Conservation (phyloP, 2,329 filamentous ascomycete genomes). For the Botrytis medusae region DNA sequence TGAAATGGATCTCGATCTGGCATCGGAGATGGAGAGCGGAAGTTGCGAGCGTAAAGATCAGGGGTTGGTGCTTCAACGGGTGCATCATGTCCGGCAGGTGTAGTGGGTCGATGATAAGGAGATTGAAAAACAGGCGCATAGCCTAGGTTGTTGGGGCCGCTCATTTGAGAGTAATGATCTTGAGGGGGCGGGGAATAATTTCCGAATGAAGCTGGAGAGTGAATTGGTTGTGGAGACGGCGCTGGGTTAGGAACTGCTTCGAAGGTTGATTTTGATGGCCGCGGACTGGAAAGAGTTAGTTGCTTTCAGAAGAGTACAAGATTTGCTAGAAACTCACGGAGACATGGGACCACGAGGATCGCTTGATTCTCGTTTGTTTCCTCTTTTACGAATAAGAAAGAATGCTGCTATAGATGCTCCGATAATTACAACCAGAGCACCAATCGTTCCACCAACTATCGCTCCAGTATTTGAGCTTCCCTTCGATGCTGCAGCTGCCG, state of each 20-base stretch:
- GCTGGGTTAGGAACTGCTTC: constrained; percentile 11
- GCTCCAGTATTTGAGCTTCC: constrained; percentile 8
- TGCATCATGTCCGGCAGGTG: constrained; percentile 1
- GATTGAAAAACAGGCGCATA: constrained; percentile 17
- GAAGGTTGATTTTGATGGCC: neutral
- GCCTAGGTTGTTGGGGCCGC: neutral
- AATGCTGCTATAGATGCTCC: neutral
- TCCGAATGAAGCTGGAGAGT: neutral
- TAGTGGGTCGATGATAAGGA: constrained; percentile 2
- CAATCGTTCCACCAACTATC: constrained; percentile 16
- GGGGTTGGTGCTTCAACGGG: constrained; percentile 15
- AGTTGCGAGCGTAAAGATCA: constrained; percentile 2
- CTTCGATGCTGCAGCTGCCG: neutral
- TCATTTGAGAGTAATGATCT: constrained; percentile 13
- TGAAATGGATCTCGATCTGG: neutral
- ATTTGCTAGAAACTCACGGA: neutral
- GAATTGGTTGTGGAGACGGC: neutral
- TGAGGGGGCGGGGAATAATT: neutral
- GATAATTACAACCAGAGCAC: constrained; percentile 1
- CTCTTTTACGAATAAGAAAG: constrained; percentile 4
- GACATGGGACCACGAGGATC: neutral
- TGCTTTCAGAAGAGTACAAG: neutral
- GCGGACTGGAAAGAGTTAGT: neutral
- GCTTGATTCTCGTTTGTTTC: neutral
- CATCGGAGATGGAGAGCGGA: neutral